These are phyloP conservation scores for Peronospora destructor DNA, from an alignment of 352 stramenopile species.

Conservation along the genomic window DNA sequence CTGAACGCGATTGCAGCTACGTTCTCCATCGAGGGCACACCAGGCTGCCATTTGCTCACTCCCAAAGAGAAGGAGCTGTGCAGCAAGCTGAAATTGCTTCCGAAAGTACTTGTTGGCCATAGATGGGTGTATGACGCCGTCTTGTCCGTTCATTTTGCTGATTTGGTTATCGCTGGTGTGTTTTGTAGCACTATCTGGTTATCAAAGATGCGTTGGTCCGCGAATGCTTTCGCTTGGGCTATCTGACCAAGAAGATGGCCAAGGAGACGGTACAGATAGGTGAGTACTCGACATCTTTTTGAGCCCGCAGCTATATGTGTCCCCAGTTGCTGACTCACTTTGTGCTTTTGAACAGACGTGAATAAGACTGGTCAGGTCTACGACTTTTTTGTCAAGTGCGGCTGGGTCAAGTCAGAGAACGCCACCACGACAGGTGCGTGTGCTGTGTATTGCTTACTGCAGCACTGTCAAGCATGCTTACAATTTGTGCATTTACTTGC, in stretches of 20 bases:
- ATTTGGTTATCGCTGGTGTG: slow-evolving; percentile 6
- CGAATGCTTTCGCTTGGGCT: slow-evolving; percentile 72
- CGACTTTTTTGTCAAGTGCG: slow-evolving; percentile 87
- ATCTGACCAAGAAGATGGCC: slow-evolving; percentile 67
- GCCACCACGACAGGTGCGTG: slow-evolving; percentile 47
- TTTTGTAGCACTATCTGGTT: slow-evolving; percentile 86
- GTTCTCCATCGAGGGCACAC: slow-evolving; percentile 76
- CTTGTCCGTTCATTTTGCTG: slow-evolving; percentile 1
- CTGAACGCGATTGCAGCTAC: slow-evolving; percentile 33
- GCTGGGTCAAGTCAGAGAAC: slow-evolving; percentile 72
- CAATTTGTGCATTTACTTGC: slow-evolving; percentile 1
- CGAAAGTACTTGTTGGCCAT: slow-evolving; percentile 45
- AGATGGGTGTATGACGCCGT: not conserved
- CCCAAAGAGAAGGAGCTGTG: slow-evolving; percentile 88
- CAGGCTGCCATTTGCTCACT: slow-evolving; percentile 83
- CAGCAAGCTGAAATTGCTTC: slow-evolving; percentile 85
- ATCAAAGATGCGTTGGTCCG: slow-evolving; percentile 93
- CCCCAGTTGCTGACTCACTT: slow-evolving; percentile 12
- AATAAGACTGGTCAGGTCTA: slow-evolving; percentile 83
- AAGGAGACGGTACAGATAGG: slow-evolving; percentile 90
- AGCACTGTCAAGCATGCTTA: not conserved
- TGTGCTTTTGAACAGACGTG: slow-evolving; percentile 45
- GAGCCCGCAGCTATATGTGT: slow-evolving; percentile 1
- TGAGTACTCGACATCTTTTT: slow-evolving; percentile 21
- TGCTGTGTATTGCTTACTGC: not conserved